A percentile compares a stretch with the other conserved stretches of the same genome.
Conservation (phyloP, 768 basidiomycete genomes). For the Rhizopogon vesiculosus region DNA sequence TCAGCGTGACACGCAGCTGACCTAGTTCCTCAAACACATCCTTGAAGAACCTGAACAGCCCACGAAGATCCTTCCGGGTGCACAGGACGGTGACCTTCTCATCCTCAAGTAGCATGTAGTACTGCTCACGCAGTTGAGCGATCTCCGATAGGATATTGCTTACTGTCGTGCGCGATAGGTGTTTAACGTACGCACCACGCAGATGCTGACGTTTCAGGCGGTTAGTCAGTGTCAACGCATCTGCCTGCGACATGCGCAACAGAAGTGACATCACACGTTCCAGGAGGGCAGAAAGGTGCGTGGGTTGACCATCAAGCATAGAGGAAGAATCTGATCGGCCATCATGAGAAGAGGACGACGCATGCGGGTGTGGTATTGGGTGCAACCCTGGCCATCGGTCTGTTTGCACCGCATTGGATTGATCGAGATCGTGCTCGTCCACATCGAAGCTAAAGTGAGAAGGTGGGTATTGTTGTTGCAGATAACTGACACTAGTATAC, state of each 20-base stretch:
- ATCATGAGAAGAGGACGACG: slow-evolving; percentile 48
- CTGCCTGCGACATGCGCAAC: slow-evolving; percentile 62
- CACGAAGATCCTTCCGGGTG: slow-evolving; percentile 76
- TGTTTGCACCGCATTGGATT: slow-evolving; percentile 68
- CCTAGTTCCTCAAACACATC: slow-evolving; percentile 84
- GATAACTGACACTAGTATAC: slow-evolving; percentile 19
- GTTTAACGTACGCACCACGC: slow-evolving; percentile 77
- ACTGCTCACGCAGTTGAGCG: slow-evolving; percentile 62
- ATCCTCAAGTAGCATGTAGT: slow-evolving; percentile 70
- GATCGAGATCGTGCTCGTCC: slow-evolving; percentile 36
- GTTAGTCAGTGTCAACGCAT: slow-evolving; percentile 83
- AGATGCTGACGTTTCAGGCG: slow-evolving; percentile 90
- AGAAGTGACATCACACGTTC: slow-evolving; percentile 65
- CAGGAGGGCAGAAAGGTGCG: slow-evolving; percentile 48
- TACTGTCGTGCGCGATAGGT: slow-evolving; percentile 82
- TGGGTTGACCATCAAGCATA: slow-evolving; percentile 47
- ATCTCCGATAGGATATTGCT: slow-evolving; percentile 69
- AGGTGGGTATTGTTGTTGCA: slow-evolving; percentile 18
- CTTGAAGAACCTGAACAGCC: slow-evolving; percentile 78
- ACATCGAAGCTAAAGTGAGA: slow-evolving; percentile 35
- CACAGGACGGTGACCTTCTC: slow-evolving; percentile 59
- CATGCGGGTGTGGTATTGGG: slow-evolving; percentile 29
- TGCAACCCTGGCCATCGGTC: slow-evolving; percentile 36
- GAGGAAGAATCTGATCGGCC: slow-evolving; percentile 76
- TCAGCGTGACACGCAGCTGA: slow-evolving; percentile 74